These are phyloP conservation scores for Phaseolus lunatus DNA, from an alignment of 306 rosid species.

Conservation along the genomic window DNA sequence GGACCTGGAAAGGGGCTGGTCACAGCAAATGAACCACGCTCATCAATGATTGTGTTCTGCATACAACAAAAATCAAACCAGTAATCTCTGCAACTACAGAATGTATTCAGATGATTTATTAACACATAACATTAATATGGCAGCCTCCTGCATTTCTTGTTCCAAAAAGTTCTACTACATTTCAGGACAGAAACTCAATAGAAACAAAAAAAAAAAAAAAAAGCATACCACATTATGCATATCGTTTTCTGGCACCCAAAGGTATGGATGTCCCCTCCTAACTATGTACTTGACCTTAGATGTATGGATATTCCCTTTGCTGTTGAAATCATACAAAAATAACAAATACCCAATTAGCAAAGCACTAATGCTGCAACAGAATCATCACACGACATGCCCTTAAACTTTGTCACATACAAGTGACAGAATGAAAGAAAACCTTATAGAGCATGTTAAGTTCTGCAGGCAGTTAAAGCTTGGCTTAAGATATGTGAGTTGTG, in stretches of 20 bases:
- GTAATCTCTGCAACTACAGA: slow-evolving; percentile 24
- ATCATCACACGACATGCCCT: not conserved
- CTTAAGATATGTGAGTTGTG: slow-evolving; percentile 13
- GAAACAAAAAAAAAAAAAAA: not conserved
- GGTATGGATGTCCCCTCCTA: slow-evolving; percentile 80
- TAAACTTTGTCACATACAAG: not conserved
- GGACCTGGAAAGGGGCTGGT: slow-evolving; percentile 82
- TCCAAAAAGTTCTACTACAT: slow-evolving; percentile 4
- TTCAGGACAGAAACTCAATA: not conserved
- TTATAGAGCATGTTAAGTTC: not conserved
- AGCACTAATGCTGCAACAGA: not conserved
- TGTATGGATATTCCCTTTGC: slow-evolving; percentile 71
- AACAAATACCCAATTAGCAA: slow-evolving; percentile 35
- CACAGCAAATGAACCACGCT: slow-evolving; percentile 92
- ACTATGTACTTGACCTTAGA: slow-evolving; percentile 82
- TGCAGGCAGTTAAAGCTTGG: slow-evolving; percentile 3
- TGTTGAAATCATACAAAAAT: slow-evolving; percentile 52
- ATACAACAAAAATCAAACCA: slow-evolving; percentile 34
- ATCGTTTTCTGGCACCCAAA: slow-evolving; percentile 88
- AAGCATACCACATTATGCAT: slow-evolving; percentile 89
- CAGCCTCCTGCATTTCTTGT: slow-evolving; percentile 1
- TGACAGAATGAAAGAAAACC: not conserved
- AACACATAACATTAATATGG: slow-evolving; percentile 1
- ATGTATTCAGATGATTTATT: slow-evolving; percentile 21
- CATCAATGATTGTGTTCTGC: slow-evolving; percentile 88